Evolutionary conservation across 768 basidiomycete genomes (phyloP).

Genomic region (Tylopilus subfusipes): DNA sequence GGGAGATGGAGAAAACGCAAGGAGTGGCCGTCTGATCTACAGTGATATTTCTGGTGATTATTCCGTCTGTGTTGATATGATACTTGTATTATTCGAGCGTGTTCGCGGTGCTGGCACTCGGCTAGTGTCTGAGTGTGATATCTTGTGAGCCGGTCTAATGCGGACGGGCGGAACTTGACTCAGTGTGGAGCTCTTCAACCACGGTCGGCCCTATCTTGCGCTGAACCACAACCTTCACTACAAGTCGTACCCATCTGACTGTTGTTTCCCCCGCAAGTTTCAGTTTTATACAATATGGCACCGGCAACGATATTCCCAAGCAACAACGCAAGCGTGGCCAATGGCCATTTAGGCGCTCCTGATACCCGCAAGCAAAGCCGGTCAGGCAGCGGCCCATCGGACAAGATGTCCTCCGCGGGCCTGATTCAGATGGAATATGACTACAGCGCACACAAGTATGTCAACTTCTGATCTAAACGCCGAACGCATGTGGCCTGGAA

Average conservation of each 20-base stretch:
- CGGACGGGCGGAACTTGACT: constrained; percentile 22
- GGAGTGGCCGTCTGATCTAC: constrained; percentile 69
- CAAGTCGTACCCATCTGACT: background rate
- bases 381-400: background rate
- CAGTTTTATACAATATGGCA: constrained; percentile 19
- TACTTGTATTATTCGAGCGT: background rate
- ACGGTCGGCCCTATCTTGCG: background rate
- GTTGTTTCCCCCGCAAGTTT: background rate
- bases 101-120: background rate
- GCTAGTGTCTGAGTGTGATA: background rate
- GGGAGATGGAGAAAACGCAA: constrained; percentile 63
- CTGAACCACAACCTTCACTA: constrained; percentile 5
- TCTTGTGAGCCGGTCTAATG: background rate
- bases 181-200: background rate
- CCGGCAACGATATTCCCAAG: constrained; percentile 17
- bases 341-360: constrained; percentile 11
- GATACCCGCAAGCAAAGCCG: constrained; percentile 16
- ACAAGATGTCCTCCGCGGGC: constrained; percentile 53
- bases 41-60: constrained; percentile 33
- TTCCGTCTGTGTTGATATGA: background rate
- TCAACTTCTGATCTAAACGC: constrained; percentile 14
- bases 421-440: constrained; percentile 80
- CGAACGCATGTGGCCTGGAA: constrained; percentile 4
- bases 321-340: background rate
- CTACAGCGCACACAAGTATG: constrained; percentile 88